Evolutionary conservation across 73 alveolate genomes (phyloP).

Genomic region (Uronychia setigera): DNA sequence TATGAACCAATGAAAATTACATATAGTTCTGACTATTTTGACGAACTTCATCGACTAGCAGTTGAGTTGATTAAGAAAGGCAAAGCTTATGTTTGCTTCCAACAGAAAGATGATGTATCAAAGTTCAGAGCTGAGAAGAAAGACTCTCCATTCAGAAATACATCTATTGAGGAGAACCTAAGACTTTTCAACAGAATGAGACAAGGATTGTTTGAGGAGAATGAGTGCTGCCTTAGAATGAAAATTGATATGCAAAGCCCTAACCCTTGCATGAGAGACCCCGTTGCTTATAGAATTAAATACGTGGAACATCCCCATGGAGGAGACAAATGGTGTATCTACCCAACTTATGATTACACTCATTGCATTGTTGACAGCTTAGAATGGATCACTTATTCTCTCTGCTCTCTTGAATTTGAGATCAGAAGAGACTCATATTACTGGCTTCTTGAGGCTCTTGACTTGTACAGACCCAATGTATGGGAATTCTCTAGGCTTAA

Average conservation of each 20-base stretch:
- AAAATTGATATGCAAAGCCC: conserved; percentile 93
- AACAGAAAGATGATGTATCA: conserved; percentile 72
- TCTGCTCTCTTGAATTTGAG: conserved; percentile 98
- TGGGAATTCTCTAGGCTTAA: conserved; percentile 99
- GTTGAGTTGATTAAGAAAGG: conserved; percentile 89
- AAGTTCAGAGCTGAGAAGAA: conserved; percentile 80
- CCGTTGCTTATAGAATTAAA: conserved; percentile 97
- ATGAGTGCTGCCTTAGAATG: conserved; percentile 96
- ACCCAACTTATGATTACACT: conserved; percentile 98
- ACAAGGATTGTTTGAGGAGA: conserved; percentile 95
- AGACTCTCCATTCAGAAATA: conserved; percentile 95
- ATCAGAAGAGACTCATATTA: conserved; percentile 98
- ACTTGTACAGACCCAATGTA: conserved; percentile 96
- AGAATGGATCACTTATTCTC: conserved; percentile 97
- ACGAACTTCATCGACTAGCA: conserved; percentile 93
- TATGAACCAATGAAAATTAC: conserved; percentile 95
- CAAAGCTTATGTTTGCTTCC: conserved; percentile 93
- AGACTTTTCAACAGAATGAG: conserved; percentile 94
- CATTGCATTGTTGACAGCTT: conserved; percentile 96
- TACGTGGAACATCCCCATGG: conserved; percentile 99
- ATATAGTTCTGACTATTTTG: conserved; percentile 94
- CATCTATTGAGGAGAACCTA: conserved; percentile 93
- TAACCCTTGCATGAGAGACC: conserved; percentile 98
- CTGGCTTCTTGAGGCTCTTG: conserved; percentile 98
- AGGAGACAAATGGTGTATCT: conserved; percentile 98